A percentile compares a stretch with the other conserved stretches of the same genome.
Evolutionary conservation across 2,329 filamentous ascomycete genomes (phyloP).

Genomic region (Monosporascus sp.): DNA sequence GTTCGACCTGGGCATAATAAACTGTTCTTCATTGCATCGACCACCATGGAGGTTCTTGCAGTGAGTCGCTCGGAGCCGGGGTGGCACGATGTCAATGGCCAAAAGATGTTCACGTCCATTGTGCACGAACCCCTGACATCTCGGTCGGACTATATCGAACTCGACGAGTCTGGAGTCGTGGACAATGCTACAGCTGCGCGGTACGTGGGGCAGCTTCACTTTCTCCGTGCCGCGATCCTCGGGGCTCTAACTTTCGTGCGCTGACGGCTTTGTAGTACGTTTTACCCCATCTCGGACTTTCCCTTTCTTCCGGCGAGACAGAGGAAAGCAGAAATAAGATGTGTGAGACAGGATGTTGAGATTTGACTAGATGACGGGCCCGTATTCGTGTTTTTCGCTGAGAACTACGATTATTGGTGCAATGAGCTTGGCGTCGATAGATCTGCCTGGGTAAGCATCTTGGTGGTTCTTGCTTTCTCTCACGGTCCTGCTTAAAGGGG

Average conservation of each 20-base stretch:
- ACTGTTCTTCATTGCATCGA: background rate
- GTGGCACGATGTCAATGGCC: constrained; percentile 11
- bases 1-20: too few species aligned
- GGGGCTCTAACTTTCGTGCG: background rate
- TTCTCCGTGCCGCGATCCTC: too few species aligned
- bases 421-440: constrained; percentile 14
- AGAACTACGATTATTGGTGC: constrained; percentile 22
- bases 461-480: too few species aligned
- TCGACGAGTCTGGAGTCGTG: constrained; percentile 14
- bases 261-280: background rate
- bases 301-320: background rate
- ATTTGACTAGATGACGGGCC: constrained; percentile 15
- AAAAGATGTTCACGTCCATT: constrained; percentile 16
- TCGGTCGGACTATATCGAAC: constrained; percentile 14
- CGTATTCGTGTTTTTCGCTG: constrained; percentile 18
- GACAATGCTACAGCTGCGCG: constrained; percentile 12
- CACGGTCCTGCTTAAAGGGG: too few species aligned
- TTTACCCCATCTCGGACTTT: background rate
- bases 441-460: constrained; percentile 3
- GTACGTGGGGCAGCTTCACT: background rate
- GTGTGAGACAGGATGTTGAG: background rate
- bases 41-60: constrained; percentile 18
- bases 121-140: constrained; percentile 14
- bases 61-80: constrained; percentile 14
- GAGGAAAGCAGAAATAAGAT: background rate